Percentiles rank a stretch among this genome's conserved stretches.
Evolutionary conservation across 2,329 filamentous ascomycete genomes (phyloP).

Genomic region (Colletotrichum sp.): DNA sequence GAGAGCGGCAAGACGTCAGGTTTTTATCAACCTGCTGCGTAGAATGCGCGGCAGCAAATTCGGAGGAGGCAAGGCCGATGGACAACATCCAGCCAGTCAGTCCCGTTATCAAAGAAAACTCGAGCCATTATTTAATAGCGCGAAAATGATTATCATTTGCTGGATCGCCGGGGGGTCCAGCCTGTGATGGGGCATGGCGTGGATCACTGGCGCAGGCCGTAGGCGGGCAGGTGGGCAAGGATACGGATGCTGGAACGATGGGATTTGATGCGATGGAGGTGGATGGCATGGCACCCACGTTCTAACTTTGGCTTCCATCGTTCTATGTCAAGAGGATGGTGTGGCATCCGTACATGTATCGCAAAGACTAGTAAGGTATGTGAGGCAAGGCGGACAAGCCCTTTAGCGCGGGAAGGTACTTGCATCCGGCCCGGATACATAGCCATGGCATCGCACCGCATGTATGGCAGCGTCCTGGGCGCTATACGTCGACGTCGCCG

Average conservation of each 20-base stretch:
- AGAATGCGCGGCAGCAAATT: neutral
- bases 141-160: slow-evolving; percentile 21
- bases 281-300: neutral
- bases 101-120: slow-evolving; percentile 19
- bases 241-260: neutral
- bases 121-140: slow-evolving; percentile 21
- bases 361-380: neutral
- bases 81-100: neutral
- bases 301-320: neutral
- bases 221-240: neutral
- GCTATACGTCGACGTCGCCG: neutral
- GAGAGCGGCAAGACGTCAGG: neutral
- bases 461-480: neutral
- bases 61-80: neutral
- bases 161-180: slow-evolving; percentile 6
- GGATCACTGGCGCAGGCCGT: neutral
- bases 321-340: neutral
- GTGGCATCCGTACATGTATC: neutral
- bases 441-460: neutral
- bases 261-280: neutral
- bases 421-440: neutral
- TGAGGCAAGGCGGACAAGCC: neutral
- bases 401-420: neutral
- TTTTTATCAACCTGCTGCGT: slow-evolving; percentile 6
- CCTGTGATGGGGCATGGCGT: neutral